Percentiles rank a stretch among this genome's conserved stretches.
These are phyloP conservation scores for Aspergillus hiratsukae DNA, from an alignment of 2,329 filamentous ascomycete species.

Conservation along the genomic window DNA sequence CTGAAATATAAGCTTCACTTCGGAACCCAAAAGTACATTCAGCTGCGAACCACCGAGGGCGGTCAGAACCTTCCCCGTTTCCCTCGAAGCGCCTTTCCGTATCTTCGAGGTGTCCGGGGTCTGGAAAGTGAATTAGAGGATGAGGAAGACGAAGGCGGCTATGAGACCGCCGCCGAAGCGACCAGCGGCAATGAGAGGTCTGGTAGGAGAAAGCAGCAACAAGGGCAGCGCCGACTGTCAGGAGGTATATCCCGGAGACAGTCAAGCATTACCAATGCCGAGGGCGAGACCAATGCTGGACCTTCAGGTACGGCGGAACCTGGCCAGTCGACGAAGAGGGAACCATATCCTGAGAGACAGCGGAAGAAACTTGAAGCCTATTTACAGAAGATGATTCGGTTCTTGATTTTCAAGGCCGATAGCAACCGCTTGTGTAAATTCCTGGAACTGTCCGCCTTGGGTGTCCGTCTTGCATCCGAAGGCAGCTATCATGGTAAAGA, in stretches of 20 bases:
- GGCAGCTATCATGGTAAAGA: slow-evolving; percentile 98
- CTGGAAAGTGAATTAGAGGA: slow-evolving; percentile 78
- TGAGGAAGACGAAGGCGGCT: slow-evolving; percentile 48
- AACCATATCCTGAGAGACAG: slow-evolving; percentile 73
- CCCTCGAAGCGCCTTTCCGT: slow-evolving; percentile 83
- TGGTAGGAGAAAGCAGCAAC: slow-evolving; percentile 46
- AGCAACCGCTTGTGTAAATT: slow-evolving; percentile 96
- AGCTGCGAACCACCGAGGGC: slow-evolving; percentile 62
- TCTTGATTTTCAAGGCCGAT: slow-evolving; percentile 93
- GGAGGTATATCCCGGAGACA: slow-evolving; percentile 55
- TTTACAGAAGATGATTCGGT: slow-evolving; percentile 87
- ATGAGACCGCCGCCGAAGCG: slow-evolving; percentile 56
- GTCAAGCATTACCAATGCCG: slow-evolving; percentile 47
- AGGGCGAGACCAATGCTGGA: slow-evolving; percentile 36
- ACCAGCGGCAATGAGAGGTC: slow-evolving; percentile 64
- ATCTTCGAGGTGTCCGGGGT: slow-evolving; percentile 74
- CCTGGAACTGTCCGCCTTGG: slow-evolving; percentile 86
- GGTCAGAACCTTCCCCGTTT: slow-evolving; percentile 83
- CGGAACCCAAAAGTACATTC: slow-evolving; percentile 76
- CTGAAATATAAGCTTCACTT: slow-evolving; percentile 86
- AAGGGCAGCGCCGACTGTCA: slow-evolving; percentile 47
- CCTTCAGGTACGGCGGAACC: slow-evolving; percentile 29
- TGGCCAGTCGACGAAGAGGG: slow-evolving; percentile 41
- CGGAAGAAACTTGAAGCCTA: slow-evolving; percentile 84
- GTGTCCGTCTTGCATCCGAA: slow-evolving; percentile 88